Percentiles rank a stretch among this genome's conserved stretches.
Conservation (phyloP, 2,329 filamentous ascomycete genomes). For the Colletotrichum brevisporum region DNA sequence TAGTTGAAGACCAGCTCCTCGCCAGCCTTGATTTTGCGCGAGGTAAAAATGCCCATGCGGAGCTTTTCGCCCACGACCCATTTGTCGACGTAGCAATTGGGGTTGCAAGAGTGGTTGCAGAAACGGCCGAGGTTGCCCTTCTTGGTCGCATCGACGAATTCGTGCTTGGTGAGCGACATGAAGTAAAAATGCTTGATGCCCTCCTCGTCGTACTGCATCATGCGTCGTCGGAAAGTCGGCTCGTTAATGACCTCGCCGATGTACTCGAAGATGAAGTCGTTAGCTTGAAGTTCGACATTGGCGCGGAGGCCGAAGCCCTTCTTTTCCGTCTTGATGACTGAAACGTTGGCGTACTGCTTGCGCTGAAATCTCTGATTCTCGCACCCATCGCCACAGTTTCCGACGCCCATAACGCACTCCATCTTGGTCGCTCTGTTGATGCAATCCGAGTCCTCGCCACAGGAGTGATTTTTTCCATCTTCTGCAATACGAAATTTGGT, state of each 20-base stretch:
- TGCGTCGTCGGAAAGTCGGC: conserved; percentile 87
- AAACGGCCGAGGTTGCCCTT: conserved; percentile 96
- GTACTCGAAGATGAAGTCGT: conserved; percentile 98
- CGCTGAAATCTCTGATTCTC: conserved; percentile 96
- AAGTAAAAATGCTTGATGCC: conserved; percentile 99
- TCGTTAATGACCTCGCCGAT: conserved; percentile 99
- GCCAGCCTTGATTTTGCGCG: conserved; percentile 85
- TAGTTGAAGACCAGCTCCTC: conserved; percentile 99
- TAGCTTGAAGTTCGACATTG: conserved; percentile 80
- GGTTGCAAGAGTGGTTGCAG: conserved; percentile 99
- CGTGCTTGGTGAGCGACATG: conserved; percentile 96
- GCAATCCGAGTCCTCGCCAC: conserved; percentile 96
- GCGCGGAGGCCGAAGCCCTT: conserved; percentile 95
- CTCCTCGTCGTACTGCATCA: conserved; percentile 93
- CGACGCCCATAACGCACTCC: conserved; percentile 85
- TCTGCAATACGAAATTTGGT: conserved; percentile 54
- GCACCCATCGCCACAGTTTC: conserved; percentile 88
- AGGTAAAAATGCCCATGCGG: conserved; percentile 98
- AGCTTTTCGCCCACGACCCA: conserved; percentile 98
- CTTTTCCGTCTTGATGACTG: conserved; percentile 97
- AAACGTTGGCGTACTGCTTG: conserved; percentile 89
- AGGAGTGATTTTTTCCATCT: conserved; percentile 82
- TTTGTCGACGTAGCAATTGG: conserved; percentile 99
- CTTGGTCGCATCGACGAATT: conserved; percentile 98
- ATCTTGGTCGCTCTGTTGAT: conserved; percentile 99